Conservation (phyloP, 192 early-diverging fungal genomes). For the Coemansia sp. region DNA sequence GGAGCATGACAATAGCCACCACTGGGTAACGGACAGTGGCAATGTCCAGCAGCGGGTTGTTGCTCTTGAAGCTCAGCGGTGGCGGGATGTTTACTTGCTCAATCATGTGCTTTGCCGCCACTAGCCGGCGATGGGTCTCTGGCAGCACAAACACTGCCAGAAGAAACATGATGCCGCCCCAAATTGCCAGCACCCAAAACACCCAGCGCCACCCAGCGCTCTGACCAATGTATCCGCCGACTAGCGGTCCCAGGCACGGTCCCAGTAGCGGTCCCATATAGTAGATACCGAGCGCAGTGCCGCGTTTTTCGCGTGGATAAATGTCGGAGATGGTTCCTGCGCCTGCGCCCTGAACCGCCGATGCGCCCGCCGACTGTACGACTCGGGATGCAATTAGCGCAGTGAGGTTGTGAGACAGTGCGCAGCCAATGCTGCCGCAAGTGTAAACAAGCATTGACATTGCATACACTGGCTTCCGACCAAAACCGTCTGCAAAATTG, state of each 20-base stretch:
- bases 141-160: conserved; percentile 56
- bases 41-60: conserved; percentile 43
- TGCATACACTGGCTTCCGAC: conserved; percentile 50
- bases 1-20: conserved; percentile 30
- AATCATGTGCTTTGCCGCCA: conserved; percentile 26
- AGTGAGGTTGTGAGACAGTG: conserved; percentile 28
- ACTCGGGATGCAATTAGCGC: conserved; percentile 51
- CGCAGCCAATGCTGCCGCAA: conserved; percentile 51
- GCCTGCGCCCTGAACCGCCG: conserved; percentile 50
- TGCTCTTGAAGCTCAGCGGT: conserved; percentile 13
- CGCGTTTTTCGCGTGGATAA: conserved; percentile 53
- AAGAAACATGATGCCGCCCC: conserved; percentile 52
- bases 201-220: conserved; percentile 56
- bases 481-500: conserved; percentile 53
- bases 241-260: conserved; percentile 53
- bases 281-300: conserved; percentile 56
- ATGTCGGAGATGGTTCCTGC: conserved; percentile 57
- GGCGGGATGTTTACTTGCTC: conserved; percentile 39
- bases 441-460: conserved; percentile 44
- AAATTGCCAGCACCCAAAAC: conserved; percentile 59
- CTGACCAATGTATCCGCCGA: conserved; percentile 57
- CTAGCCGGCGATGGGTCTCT: conserved; percentile 55
- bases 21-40: conserved; percentile 30
- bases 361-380: conserved; percentile 50
- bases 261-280: conserved; percentile 54